Evolutionary conservation across 306 rosid genomes (phyloP).

Genomic region (Casuarina cunninghamiana): DNA sequence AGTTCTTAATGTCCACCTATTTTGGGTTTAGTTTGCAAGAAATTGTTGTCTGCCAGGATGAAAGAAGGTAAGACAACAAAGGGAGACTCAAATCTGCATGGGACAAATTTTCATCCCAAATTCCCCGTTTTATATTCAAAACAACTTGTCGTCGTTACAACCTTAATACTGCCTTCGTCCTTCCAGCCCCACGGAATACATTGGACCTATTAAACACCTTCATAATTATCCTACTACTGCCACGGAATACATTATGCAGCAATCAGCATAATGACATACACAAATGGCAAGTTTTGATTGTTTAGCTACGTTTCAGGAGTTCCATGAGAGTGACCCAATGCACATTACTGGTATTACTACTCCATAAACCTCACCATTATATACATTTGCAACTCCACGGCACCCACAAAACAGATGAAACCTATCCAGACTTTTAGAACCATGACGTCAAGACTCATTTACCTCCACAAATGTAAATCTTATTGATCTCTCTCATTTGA

Average conservation of each 20-base stretch:
- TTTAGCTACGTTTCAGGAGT: background rate
- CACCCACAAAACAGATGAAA: background rate
- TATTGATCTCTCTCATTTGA: background rate
- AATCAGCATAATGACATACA: background rate
- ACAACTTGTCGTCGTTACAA: too few species aligned
- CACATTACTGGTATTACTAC: background rate
- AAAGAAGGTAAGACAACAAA: too few species aligned
- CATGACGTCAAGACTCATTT: background rate
- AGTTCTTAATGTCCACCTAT: too few species aligned
- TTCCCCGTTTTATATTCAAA: too few species aligned
- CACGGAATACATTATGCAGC: background rate
- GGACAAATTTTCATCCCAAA: too few species aligned
- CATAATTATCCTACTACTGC: too few species aligned
- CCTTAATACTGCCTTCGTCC: too few species aligned
- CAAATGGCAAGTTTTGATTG: background rate
- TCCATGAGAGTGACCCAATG: background rate
- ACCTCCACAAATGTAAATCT: background rate
- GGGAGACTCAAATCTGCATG: too few species aligned
- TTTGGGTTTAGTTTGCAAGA: too few species aligned
- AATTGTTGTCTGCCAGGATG: too few species aligned
- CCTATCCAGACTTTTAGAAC: background rate
- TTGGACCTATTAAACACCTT: too few species aligned
- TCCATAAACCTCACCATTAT: background rate
- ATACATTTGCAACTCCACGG: background rate
- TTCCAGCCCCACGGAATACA: too few species aligned